Evolutionary conservation across 1,284 basidiomycete species (phyloP).

Genomic region (Marasmius fiardii): DNA sequence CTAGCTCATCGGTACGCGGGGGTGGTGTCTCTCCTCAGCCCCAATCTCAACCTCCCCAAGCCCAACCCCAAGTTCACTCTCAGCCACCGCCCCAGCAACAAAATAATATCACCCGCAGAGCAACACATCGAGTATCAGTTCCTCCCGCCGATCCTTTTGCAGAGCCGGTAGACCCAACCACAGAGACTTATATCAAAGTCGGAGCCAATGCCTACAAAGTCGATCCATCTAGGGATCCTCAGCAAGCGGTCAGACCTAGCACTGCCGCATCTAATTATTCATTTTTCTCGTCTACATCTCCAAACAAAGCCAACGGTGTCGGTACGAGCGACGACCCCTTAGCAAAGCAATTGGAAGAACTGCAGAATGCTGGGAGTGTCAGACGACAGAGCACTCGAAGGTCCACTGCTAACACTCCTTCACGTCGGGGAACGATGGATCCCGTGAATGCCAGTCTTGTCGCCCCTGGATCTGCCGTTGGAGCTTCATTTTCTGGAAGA

Average conservation of each 20-base stretch:
- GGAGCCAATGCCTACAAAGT: slow-evolving; percentile 65
- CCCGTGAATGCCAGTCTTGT: slow-evolving; percentile 20
- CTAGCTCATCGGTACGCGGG: not conserved
- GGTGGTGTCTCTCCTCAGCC: slow-evolving; percentile 3
- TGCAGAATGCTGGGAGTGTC: slow-evolving; percentile 40
- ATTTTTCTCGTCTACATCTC: slow-evolving; percentile 10
- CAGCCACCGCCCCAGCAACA: not conserved
- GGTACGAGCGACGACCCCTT: slow-evolving; percentile 56
- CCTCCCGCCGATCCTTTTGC: slow-evolving; percentile 42
- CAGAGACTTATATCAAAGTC: slow-evolving; percentile 65
- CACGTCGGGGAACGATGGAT: slow-evolving; percentile 18
- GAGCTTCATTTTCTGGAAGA: slow-evolving; percentile 13
- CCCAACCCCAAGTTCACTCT: slow-evolving; percentile 2
- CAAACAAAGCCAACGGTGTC: slow-evolving; percentile 7
- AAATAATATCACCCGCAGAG: slow-evolving; percentile 1
- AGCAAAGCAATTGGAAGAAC: slow-evolving; percentile 63
- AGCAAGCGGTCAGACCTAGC: slow-evolving; percentile 24
- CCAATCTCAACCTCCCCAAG: slow-evolving; percentile 1
- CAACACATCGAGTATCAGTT: slow-evolving; percentile 21
- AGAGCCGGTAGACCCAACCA: slow-evolving; percentile 55
- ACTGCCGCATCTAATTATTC: slow-evolving; percentile 34
- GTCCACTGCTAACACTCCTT: not conserved
- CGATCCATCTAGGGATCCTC: slow-evolving; percentile 61
- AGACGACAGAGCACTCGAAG: slow-evolving; percentile 36
- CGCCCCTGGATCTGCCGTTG: slow-evolving; percentile 16